phyloP scores from a whole-genome alignment of 129 eudicot species.

The Escallonia herrerae region DNA sequence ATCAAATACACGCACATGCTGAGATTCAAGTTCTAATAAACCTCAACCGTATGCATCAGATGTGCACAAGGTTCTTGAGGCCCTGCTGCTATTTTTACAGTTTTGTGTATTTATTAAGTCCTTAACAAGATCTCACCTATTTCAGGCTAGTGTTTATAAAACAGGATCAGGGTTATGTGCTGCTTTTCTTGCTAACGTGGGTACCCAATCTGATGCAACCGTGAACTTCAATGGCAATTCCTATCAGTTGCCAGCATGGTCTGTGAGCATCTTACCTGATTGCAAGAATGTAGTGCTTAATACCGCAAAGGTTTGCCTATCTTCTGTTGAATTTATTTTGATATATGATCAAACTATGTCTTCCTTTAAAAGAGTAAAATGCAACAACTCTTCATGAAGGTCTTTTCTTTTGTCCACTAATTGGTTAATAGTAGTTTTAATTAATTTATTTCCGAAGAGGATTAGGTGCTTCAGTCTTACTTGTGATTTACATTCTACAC shows the following conservation, averaged over 20 bases:
- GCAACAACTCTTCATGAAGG: background rate
- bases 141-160: slow-evolving; percentile 76
- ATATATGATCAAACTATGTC: no score
- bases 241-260: slow-evolving; percentile 89
- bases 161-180: slow-evolving; percentile 68
- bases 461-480: no score
- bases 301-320: slow-evolving; percentile 68
- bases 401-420: background rate
- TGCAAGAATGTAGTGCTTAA: slow-evolving; percentile 91
- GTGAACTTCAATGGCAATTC: slow-evolving; percentile 75
- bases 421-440: no score
- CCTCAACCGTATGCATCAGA: no score
- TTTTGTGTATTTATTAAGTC: background rate
- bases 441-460: no score
- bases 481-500: no score
- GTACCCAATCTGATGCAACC: slow-evolving; percentile 53
- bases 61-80: background rate
- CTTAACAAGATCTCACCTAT: slow-evolving; percentile 10
- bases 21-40: no score
- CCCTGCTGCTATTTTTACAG: background rate
- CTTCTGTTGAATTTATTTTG: no score
- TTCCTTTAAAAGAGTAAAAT: no score
- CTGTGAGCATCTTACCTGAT: slow-evolving; percentile 99
- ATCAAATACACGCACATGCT: no score
- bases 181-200: slow-evolving; percentile 82